Evolutionary conservation across 345 rosid genomes (phyloP).

Genomic region (sweet orange (Citrus sinensis)): DVS_A1.0 CM039165.1:36543001-36543500

Average conservation of each 20-base stretch:
- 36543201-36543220: not conserved
- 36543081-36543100: too few relatives aligned
- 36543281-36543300: not conserved
- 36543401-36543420: not conserved
- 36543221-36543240: not conserved
- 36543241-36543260: not conserved
- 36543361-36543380: not conserved
- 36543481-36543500: conserved; percentile 87
- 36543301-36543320: not conserved
- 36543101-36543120: too few relatives aligned
- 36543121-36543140: too few relatives aligned
- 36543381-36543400: conserved; percentile 1
- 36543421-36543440: not conserved
- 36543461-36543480: conserved; percentile 52
- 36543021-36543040: not conserved
- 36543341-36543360: not conserved
- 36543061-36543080: too few relatives aligned
- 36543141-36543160: too few relatives aligned
- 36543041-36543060: not conserved
- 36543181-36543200: too few relatives aligned
- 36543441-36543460: not conserved
- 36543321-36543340: not conserved
- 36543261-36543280: not conserved
- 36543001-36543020: not conserved
- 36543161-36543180: too few relatives aligned